Percentiles rank a stretch among this genome's conserved stretches.
Conservation (phyloP, 331 rosid species). For the Malus hybrid region DNA sequence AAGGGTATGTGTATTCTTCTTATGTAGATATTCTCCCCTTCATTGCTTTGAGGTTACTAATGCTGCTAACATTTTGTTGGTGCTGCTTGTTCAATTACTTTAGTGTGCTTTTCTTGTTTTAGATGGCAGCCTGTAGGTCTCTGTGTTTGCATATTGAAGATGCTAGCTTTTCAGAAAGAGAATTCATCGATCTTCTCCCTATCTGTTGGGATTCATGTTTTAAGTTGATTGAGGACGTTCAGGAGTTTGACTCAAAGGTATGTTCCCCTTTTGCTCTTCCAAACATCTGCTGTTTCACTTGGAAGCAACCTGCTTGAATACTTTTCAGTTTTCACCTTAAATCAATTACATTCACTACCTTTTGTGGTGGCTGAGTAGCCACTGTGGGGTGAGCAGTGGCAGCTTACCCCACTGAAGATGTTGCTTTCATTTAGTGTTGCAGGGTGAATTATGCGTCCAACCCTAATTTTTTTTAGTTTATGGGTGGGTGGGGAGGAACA, state of each 20-base stretch:
- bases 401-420: neutral
- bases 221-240: conserved; percentile 77
- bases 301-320: neutral
- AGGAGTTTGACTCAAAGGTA: conserved; percentile 98
- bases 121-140: conserved; percentile 97
- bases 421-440: neutral
- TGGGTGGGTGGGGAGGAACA: too few relatives aligned
- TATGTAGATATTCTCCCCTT: conserved; percentile 1
- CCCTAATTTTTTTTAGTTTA: too few relatives aligned
- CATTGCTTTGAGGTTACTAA: conserved; percentile 7
- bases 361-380: neutral
- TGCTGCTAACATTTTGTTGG: neutral
- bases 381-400: neutral
- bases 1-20: conserved; percentile 45
- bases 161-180: conserved; percentile 80
- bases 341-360: neutral
- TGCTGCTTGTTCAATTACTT: conserved; percentile 22
- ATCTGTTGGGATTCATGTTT: conserved; percentile 91
- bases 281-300: conserved; percentile 5
- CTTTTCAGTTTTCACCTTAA: too few relatives aligned
- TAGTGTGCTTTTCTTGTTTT: conserved; percentile 24
- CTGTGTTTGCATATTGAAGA: conserved; percentile 83
- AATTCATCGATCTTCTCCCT: conserved; percentile 83
- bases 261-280: too few relatives aligned
- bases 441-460: neutral